These are phyloP conservation scores for Paraleonurus japonicus DNA, from an alignment of 257 asterid genomes.

Conservation along the genomic window DNA sequence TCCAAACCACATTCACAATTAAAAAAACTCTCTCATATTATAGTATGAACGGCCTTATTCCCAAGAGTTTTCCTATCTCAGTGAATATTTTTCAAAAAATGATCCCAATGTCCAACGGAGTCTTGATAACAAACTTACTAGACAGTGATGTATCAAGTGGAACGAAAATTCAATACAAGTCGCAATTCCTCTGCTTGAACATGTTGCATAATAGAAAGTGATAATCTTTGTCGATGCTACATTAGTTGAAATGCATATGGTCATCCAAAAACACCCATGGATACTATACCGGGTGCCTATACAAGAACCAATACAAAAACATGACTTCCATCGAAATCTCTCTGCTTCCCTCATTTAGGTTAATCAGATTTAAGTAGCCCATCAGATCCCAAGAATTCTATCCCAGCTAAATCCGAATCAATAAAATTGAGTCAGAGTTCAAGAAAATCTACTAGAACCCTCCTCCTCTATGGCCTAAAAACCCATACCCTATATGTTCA, in stretches of 20 bases:
- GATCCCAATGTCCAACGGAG: not conserved
- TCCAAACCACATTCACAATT: not conserved
- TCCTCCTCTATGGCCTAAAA: not conserved
- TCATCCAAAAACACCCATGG: not conserved
- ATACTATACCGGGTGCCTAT: no score
- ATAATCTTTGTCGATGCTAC: not conserved
- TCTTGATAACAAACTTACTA: not conserved
- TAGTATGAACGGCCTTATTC: not conserved
- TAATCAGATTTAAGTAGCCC: constrained; percentile 1
- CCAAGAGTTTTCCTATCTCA: not conserved
- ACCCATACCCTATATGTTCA: not conserved
- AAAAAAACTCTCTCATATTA: not conserved
- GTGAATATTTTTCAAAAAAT: not conserved
- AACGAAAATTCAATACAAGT: not conserved
- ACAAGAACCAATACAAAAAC: not conserved
- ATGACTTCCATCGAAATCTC: not conserved
- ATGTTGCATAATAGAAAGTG: not conserved
- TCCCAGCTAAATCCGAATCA: not conserved
- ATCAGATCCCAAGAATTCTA: not conserved
- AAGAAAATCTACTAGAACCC: not conserved
- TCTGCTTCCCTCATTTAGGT: not conserved
- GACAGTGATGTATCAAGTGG: not conserved
- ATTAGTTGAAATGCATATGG: not conserved
- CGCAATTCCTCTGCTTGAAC: not conserved
- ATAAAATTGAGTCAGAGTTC: not conserved